These are phyloP conservation scores for Colletotrichum limetticola DNA, from an alignment of 2,329 filamentous ascomycete species.

Conservation along the genomic window DNA sequence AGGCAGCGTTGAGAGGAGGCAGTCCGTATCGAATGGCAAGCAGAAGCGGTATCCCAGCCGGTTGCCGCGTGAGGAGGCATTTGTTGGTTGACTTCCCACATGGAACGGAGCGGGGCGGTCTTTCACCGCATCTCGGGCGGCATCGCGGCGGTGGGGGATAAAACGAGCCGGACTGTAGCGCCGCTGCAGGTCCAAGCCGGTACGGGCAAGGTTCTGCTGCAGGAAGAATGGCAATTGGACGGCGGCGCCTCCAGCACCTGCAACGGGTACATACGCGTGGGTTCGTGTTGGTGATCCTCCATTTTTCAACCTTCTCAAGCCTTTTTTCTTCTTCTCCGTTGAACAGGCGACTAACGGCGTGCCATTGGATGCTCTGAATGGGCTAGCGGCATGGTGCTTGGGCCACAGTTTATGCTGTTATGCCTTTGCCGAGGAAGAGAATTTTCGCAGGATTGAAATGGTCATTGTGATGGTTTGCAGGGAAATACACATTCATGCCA, in stretches of 20 bases:
- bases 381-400: not conserved
- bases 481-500: slow-evolving; percentile 13
- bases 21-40: slow-evolving; percentile 10
- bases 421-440: not conserved
- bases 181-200: slow-evolving; percentile 32
- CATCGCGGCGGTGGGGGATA: slow-evolving; percentile 26
- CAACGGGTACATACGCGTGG: slow-evolving; percentile 14
- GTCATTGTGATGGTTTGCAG: not conserved
- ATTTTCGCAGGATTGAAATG: slow-evolving; percentile 1
- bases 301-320: slow-evolving; percentile 7
- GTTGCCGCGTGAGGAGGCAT: slow-evolving; percentile 4
- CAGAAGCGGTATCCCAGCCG: slow-evolving; percentile 3
- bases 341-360: not conserved
- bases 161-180: slow-evolving; percentile 23
- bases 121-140: slow-evolving; percentile 34
- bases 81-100: slow-evolving; percentile 15
- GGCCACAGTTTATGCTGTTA: slow-evolving; percentile 7
- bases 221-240: slow-evolving; percentile 22
- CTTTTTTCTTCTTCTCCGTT: not conserved
- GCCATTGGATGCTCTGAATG: not conserved
- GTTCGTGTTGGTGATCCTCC: slow-evolving; percentile 20
- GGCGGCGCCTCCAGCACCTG: slow-evolving; percentile 19
- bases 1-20: slow-evolving; percentile 7
- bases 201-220: slow-evolving; percentile 24
- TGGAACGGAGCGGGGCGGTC: slow-evolving; percentile 22